Conservation (phyloP, 306 rosid genomes). For the Vigna mungo region DNA sequence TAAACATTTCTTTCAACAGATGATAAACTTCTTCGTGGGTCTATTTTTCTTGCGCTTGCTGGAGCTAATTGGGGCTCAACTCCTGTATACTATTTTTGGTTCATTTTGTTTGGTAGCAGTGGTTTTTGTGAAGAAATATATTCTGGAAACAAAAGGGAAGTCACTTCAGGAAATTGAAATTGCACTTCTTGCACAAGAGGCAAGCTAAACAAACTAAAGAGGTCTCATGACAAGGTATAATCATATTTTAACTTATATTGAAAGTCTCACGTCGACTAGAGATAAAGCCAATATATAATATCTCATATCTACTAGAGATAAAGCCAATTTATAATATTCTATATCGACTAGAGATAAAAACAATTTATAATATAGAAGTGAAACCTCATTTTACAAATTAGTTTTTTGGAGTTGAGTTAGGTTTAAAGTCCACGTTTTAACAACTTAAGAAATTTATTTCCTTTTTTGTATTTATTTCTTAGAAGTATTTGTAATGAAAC, state of each 20-base stretch:
- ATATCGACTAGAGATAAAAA: no score
- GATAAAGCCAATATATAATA: no score
- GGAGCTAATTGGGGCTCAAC: slow-evolving; percentile 71
- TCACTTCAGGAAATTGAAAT: slow-evolving; percentile 92
- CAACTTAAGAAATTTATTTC: no score
- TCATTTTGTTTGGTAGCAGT: slow-evolving; percentile 65
- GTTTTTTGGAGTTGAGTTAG: no score
- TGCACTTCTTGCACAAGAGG: slow-evolving; percentile 65
- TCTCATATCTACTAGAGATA: no score
- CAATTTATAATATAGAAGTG: no score
- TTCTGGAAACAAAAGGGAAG: slow-evolving; percentile 88
- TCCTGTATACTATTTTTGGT: slow-evolving; percentile 65
- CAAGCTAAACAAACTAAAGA: slow-evolving; percentile 34
- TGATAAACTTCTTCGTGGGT: slow-evolving; percentile 84
- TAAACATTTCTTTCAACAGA: slow-evolving; percentile 55
- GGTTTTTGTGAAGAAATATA: slow-evolving; percentile 73
- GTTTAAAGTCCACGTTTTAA: no score
- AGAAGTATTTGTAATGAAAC: no score
- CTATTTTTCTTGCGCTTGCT: slow-evolving; percentile 73
- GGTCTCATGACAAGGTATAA: slow-evolving; percentile 33
- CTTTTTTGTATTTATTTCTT: no score
- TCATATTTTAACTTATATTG: slow-evolving; percentile 6
- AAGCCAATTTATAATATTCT: no score
- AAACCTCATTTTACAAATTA: no score
- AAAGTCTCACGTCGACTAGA: no score